phyloP scores from a whole-genome alignment of 345 rosid genomes.

The Brassica carinata region DNA sequence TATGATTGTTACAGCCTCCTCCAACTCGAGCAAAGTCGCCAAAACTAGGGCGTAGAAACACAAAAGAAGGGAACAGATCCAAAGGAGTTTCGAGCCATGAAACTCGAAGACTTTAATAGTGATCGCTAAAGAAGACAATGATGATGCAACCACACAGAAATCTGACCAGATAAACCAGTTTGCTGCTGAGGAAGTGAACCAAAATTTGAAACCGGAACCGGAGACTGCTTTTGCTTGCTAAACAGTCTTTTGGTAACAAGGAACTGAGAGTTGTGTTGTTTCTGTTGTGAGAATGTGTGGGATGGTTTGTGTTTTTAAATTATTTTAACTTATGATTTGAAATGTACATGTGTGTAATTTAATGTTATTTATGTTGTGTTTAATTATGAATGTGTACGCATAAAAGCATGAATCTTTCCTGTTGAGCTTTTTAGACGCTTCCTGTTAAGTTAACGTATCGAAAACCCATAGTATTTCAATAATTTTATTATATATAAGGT shows the following conservation, averaged over 20 bases:
- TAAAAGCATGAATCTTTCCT: constrained; percentile 23
- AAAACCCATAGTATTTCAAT: not conserved
- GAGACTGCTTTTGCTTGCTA: constrained; percentile 34
- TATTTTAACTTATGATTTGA: constrained; percentile 23
- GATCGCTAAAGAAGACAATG: constrained; percentile 38
- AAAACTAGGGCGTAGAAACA: constrained; percentile 70
- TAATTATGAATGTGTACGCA: constrained; percentile 26
- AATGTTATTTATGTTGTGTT: constrained; percentile 23
- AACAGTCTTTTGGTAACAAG: not conserved
- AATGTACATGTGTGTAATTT: constrained; percentile 28
- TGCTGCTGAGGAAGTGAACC: constrained; percentile 36
- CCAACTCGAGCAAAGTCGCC: constrained; percentile 89
- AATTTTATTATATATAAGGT: not conserved
- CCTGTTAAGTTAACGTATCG: not conserved
- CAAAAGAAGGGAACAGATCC: constrained; percentile 54
- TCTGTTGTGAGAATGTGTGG: constrained; percentile 26
- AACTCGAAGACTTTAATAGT: constrained; percentile 44
- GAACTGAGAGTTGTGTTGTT: not conserved
- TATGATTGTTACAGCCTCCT: constrained; percentile 56
- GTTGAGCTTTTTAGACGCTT: not conserved
- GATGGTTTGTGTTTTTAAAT: constrained; percentile 8
- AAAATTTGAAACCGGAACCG: constrained; percentile 26
- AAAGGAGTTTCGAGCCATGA: constrained; percentile 20
- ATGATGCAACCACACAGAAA: constrained; percentile 24
- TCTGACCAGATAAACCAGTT: constrained; percentile 38